Conservation (phyloP, 345 rosid genomes). For the Salix udensis region DNA sequence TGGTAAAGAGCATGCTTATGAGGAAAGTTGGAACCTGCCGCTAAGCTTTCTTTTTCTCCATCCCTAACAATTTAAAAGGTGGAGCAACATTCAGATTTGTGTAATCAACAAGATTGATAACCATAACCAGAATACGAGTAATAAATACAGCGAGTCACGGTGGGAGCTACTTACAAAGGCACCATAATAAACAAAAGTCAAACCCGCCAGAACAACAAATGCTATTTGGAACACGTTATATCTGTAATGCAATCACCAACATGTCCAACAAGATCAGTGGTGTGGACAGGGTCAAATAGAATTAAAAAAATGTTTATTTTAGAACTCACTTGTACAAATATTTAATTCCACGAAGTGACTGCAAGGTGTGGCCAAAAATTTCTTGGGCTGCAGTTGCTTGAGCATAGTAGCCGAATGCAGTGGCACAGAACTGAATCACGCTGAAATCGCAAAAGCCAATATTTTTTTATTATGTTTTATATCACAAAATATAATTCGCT, state of each 20-base stretch:
- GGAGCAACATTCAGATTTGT: background rate
- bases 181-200: slow-evolving; percentile 76
- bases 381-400: slow-evolving; percentile 99
- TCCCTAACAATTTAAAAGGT: no score
- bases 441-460: slow-evolving; percentile 44
- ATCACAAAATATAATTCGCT: background rate
- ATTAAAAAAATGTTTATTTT: background rate
- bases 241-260: slow-evolving; percentile 42
- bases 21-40: slow-evolving; percentile 78
- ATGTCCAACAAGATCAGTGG: slow-evolving; percentile 6
- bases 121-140: background rate
- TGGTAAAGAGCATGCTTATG: slow-evolving; percentile 26
- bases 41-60: slow-evolving; percentile 79
- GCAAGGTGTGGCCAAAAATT: slow-evolving; percentile 95
- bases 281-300: slow-evolving; percentile 1
- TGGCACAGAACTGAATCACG: slow-evolving; percentile 92
- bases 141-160: background rate
- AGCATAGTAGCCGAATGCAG: slow-evolving; percentile 95
- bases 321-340: slow-evolving; percentile 84
- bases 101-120: background rate
- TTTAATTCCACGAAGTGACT: slow-evolving; percentile 93
- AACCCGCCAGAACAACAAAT: slow-evolving; percentile 70
- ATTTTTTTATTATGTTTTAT: background rate
- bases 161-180: slow-evolving; percentile 63
- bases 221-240: slow-evolving; percentile 89